A percentile compares a stretch with the other conserved stretches of the same genome.
Evolutionary conservation across 208 protist genomes (phyloP).

Genomic region (Leptomonas seymouri): DNA sequence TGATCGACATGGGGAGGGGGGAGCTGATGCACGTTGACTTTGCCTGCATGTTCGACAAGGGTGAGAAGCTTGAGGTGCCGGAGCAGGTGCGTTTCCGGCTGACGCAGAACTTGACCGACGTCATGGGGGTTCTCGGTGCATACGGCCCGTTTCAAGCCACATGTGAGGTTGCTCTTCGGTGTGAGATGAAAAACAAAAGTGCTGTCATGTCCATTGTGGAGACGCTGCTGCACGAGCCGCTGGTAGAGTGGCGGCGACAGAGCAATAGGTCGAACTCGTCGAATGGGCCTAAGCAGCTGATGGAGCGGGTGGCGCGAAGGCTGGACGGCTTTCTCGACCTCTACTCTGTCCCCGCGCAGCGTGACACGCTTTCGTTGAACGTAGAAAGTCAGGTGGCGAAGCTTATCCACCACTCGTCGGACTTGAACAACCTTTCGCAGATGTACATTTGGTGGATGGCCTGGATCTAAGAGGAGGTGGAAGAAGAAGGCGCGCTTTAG

Average conservation of each 20-base stretch:
- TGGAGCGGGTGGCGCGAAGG: slow-evolving; percentile 73
- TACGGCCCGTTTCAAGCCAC: slow-evolving; percentile 91
- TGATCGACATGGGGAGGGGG: slow-evolving; percentile 87
- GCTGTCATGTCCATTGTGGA: slow-evolving; percentile 96
- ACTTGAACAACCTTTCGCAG: slow-evolving; percentile 88
- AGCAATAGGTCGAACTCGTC: slow-evolving; percentile 13
- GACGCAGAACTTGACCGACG: slow-evolving; percentile 97
- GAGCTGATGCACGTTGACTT: slow-evolving; percentile 96
- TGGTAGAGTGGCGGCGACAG: slow-evolving; percentile 92
- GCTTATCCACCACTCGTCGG: slow-evolving; percentile 93
- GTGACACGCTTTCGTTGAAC: slow-evolving; percentile 79
- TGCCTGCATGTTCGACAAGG: slow-evolving; percentile 97
- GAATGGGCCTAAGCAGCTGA: slow-evolving; percentile 54
- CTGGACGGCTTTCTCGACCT: slow-evolving; percentile 88
- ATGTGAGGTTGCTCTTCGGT: slow-evolving; percentile 89
- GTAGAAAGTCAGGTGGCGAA: slow-evolving; percentile 94
- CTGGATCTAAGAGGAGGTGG: slow-evolving; percentile 77
- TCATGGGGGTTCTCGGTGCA: slow-evolving; percentile 92
- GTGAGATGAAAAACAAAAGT: slow-evolving; percentile 92
- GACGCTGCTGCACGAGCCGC: slow-evolving; percentile 96
- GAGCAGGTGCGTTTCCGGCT: slow-evolving; percentile 97
- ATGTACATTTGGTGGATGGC: slow-evolving; percentile 98
- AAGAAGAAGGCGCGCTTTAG: neutral
- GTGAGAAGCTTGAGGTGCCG: slow-evolving; percentile 91
- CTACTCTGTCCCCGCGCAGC: slow-evolving; percentile 52